Evolutionary conservation across 805 yeast species (phyloP).

Genomic region (Citeromyces matritensis): DNA sequence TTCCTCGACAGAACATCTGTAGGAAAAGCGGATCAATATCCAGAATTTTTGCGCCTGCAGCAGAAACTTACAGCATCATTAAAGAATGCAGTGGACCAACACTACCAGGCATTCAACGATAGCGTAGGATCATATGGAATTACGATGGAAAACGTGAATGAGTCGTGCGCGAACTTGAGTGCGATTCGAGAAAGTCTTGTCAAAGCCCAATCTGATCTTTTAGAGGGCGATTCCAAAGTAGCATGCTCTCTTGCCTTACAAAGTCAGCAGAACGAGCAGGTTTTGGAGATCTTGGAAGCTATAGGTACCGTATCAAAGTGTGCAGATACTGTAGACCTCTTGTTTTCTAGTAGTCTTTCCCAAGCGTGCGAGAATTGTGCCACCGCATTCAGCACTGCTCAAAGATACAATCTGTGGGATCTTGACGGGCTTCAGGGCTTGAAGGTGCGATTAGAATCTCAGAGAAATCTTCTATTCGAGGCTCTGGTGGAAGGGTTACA

Average conservation of each 20-base stretch:
- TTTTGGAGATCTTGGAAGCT: slow-evolving; percentile 55
- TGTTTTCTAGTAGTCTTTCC: no score
- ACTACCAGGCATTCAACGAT: slow-evolving; percentile 73
- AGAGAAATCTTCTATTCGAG: slow-evolving; percentile 48
- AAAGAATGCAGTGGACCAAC: slow-evolving; percentile 60
- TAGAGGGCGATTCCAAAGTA: slow-evolving; percentile 29
- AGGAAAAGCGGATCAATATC: slow-evolving; percentile 67
- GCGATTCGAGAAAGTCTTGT: slow-evolving; percentile 52
- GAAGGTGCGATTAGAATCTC: slow-evolving; percentile 36
- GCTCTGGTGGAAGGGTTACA: slow-evolving; percentile 66
- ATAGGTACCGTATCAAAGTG: slow-evolving; percentile 44
- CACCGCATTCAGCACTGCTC: slow-evolving; percentile 42
- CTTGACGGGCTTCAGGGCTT: slow-evolving; percentile 36
- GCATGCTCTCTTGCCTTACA: slow-evolving; percentile 52
- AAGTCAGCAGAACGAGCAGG: slow-evolving; percentile 45
- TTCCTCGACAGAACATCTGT: slow-evolving; percentile 78
- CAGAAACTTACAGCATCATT: slow-evolving; percentile 40
- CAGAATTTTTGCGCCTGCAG: slow-evolving; percentile 51
- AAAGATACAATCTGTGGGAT: slow-evolving; percentile 38
- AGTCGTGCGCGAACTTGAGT: no score
- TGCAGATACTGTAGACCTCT: slow-evolving; percentile 50
- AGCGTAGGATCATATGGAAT: slow-evolving; percentile 75
- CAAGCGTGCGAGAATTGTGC: no score
- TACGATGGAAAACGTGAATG: slow-evolving; percentile 45
- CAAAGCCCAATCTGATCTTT: slow-evolving; percentile 26